Base-by-base conservation (phyloP, 345 rosid species). In the Dovyalis caffra region DNA sequence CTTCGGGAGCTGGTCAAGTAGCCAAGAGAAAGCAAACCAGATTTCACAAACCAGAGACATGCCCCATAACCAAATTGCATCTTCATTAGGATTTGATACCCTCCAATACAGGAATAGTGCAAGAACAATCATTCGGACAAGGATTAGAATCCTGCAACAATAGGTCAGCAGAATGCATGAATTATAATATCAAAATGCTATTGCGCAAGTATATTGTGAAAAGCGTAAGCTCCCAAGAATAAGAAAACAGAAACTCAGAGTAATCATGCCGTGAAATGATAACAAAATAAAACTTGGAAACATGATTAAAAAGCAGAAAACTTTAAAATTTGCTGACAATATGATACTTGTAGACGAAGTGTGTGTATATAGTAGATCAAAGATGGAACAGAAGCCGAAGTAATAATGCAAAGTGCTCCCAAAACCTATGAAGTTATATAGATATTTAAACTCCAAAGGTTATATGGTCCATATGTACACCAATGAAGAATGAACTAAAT, bases 1-100 rank as follows among this genome's bases (percentile, higher is more conserved):
- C 88, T 90, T 93, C 1, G 98, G 98, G 68, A 91, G 86, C 83
- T 93, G 95, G 69, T 93, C 97, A 8, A 91, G 90, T 43, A 93
- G 74, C 98, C 98, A 93, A 68, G 93, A 89, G 84, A 91, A 91
- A 66, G 90, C 95, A 66, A 93, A 91, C 98, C 98, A 93, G 66
- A 90, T 68, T 81, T 93, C 98, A 53, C 97, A 93, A 70, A 88
- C 66, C 7, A 89, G 86, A 10, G 97, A 93, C 86, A 91, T 85
- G 11, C 84, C 74, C 93, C 93, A 93, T 76, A 93, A 73, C 98
- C 98, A 93, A 6, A 90, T 80, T 66, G 97, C 97, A 57, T 88
- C 90, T 43, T 90, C 84, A 73, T 91, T 93, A 1, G 93, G 89
- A 82, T 91, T 66, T 21, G 69, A 81, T 49, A 93, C 68, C 82